A percentile compares a stretch with the other conserved stretches of the same genome.
Evolutionary conservation across 2,329 filamentous ascomycete genomes (phyloP).

Genomic region (Cercospora janseana): DNA sequence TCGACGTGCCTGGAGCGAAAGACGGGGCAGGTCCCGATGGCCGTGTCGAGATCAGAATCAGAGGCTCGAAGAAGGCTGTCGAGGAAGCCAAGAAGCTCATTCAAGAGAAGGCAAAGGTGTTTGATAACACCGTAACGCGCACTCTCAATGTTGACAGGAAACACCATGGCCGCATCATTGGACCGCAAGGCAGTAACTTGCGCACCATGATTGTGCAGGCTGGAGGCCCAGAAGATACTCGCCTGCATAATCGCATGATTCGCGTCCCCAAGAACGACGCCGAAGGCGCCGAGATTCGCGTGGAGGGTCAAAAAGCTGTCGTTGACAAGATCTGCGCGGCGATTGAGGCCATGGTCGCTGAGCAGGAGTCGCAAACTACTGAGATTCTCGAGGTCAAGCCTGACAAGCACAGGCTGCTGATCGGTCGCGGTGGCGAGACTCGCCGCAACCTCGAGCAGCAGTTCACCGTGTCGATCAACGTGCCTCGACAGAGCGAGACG

Average conservation of each 20-base stretch:
- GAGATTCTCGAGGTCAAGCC: slow-evolving; percentile 78
- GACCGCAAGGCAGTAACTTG: slow-evolving; percentile 77
- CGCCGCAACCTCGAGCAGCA: slow-evolving; percentile 81
- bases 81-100: slow-evolving; percentile 88
- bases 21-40: slow-evolving; percentile 65
- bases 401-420: slow-evolving; percentile 86
- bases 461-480: slow-evolving; percentile 83
- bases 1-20: slow-evolving; percentile 82
- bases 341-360: slow-evolving; percentile 76
- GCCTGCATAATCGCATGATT: slow-evolving; percentile 81
- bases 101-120: slow-evolving; percentile 79
- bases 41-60: slow-evolving; percentile 82
- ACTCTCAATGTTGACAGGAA: slow-evolving; percentile 91
- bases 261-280: slow-evolving; percentile 91
- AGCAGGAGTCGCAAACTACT: slow-evolving; percentile 78
- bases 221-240: slow-evolving; percentile 83
- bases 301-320: slow-evolving; percentile 79
- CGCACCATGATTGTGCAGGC: slow-evolving; percentile 82
- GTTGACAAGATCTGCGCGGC: slow-evolving; percentile 85
- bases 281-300: slow-evolving; percentile 72
- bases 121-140: slow-evolving; percentile 83
- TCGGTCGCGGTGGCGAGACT: slow-evolving; percentile 85
- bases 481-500: slow-evolving; percentile 69
- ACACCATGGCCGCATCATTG: slow-evolving; percentile 87
- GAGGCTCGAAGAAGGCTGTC: slow-evolving; percentile 88